Base-by-base conservation (phyloP, 176 grass and related monocot genomes). In the Zizania latifolia region DNA sequence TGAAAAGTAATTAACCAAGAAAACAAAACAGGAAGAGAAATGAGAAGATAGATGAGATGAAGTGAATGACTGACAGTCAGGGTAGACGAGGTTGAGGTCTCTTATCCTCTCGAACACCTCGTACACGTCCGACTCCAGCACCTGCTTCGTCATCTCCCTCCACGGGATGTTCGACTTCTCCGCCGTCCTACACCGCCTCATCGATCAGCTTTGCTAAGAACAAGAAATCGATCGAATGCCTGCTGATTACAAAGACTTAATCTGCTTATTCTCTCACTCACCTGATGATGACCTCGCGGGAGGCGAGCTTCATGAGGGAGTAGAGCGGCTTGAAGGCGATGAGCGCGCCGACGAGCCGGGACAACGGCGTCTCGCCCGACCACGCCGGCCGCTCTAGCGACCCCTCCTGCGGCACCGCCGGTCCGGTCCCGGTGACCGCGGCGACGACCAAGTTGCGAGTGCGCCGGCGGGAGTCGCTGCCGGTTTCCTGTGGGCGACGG, bases 311-410 rank as follows among this genome's bases (percentile, higher is more conserved):
- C 88, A 97, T 87, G 38, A 97, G 40, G 50, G 90, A 82, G 79
- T 93, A 93, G 64, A 93, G 67, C 36, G 93, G 93, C 68, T 90
- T 97, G 80, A 93, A 90, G 28, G 90, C 79, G 83, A 97, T 87
- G 64, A 93, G 90, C 48, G 83, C 80, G 11, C 83, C 90, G 31
- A 93, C 85, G 31, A 90, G 72, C 45, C 82, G 80, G 22, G 90
- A 97, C 65, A 97, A 58, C 12, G 90, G 72, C 8, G 90, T 93
- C 82, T 90, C 90, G 31, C 87, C 87, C 3, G 90, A 72, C 93
- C 93, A 97, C 44, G 85, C 78, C 43, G 90, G 85, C 31, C 85
- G 76, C 24, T 90, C 85, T 60, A 91, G 69, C 8, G 32, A 57
- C 10, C 93, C 93, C 48, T 97, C 93, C 82, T 85, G 78, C 30